Conservation (phyloP, 441 rosid species). For the Gossypium davidsonii region DNA sequence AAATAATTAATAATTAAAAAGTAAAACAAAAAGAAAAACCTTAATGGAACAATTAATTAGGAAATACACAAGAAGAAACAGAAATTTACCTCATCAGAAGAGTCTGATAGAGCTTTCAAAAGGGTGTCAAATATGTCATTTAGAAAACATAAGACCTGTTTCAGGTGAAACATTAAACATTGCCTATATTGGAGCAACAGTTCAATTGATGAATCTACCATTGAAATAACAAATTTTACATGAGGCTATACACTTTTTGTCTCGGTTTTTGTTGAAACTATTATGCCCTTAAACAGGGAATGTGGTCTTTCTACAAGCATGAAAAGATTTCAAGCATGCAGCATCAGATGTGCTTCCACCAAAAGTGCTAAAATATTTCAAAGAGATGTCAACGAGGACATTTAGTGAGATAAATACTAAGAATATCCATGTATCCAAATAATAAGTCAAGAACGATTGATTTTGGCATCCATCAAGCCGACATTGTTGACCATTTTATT, state of each 20-base stretch:
- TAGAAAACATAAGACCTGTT: conserved; percentile 76
- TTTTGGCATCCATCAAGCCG: background rate
- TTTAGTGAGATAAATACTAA: background rate
- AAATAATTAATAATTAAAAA: background rate
- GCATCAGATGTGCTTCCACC: background rate
- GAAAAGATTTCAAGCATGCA: background rate
- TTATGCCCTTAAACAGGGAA: background rate
- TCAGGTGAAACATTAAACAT: conserved; percentile 22
- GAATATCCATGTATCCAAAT: background rate
- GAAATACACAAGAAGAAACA: conserved; percentile 9
- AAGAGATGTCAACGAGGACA: background rate
- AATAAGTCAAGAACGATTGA: background rate
- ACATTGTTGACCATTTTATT: background rate
- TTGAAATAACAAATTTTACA: background rate
- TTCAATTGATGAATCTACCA: background rate
- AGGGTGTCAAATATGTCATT: conserved; percentile 90
- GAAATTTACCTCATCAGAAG: conserved; percentile 76
- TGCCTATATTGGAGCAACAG: conserved; percentile 1
- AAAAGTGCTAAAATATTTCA: background rate
- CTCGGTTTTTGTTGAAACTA: background rate
- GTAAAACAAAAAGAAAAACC: background rate
- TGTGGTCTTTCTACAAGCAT: background rate
- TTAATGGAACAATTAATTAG: conserved; percentile 8
- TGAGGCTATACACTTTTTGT: background rate
- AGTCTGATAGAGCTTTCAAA: conserved; percentile 83